These are phyloP conservation scores for Colletotrichum navitas DNA, from an alignment of 2,329 filamentous ascomycete genomes.

Conservation along the genomic window DNA sequence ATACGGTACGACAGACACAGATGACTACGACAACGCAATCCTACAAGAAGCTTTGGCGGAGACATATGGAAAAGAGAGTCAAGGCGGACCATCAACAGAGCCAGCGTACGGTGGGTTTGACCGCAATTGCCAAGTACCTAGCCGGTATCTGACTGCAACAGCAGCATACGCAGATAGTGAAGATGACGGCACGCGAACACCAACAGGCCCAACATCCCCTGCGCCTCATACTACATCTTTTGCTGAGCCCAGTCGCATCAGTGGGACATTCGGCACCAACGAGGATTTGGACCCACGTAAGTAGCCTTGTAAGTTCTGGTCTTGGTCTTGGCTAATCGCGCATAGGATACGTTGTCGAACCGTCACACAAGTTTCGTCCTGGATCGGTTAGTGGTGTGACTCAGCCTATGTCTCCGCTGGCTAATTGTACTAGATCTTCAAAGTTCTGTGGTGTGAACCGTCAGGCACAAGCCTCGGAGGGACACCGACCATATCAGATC, in stretches of 20 bases:
- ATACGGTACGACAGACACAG: slow-evolving; percentile 1
- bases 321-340: slow-evolving; percentile 3
- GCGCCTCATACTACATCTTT: neutral
- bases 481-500: slow-evolving; percentile 50
- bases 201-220: slow-evolving; percentile 37
- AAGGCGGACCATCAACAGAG: slow-evolving; percentile 29
- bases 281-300: slow-evolving; percentile 53
- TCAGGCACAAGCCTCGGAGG: slow-evolving; percentile 52
- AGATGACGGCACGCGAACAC: slow-evolving; percentile 46
- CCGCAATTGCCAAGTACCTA: neutral
- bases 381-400: slow-evolving; percentile 53
- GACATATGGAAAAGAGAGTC: slow-evolving; percentile 8
- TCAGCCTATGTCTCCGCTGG: neutral
- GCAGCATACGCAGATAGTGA: slow-evolving; percentile 42
- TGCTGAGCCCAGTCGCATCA: slow-evolving; percentile 14
- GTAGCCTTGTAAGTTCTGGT: slow-evolving; percentile 26
- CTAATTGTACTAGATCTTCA: slow-evolving; percentile 61
- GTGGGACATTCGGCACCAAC: slow-evolving; percentile 28
- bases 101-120: slow-evolving; percentile 33
- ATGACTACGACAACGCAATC: slow-evolving; percentile 5
- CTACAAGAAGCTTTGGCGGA: slow-evolving; percentile 6
- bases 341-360: slow-evolving; percentile 57
- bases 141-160: slow-evolving; percentile 5
- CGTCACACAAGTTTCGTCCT: slow-evolving; percentile 55
- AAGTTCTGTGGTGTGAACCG: slow-evolving; percentile 68